Conservation (phyloP, 495 filamentous ascomycete genomes). For the Lineolata rhizophorae region DNA sequence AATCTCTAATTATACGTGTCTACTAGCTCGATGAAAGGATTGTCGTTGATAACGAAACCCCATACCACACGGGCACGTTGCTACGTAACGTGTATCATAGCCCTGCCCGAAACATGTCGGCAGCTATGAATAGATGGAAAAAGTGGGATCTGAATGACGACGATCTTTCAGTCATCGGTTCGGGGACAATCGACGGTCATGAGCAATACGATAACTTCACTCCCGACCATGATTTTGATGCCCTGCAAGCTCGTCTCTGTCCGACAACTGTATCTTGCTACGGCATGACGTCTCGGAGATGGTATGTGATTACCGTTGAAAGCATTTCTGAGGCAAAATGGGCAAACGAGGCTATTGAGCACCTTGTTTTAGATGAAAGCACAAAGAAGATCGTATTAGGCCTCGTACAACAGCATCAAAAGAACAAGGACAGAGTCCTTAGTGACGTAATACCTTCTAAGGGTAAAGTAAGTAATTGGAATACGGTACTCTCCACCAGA, state of each 20-base stretch:
- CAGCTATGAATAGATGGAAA: no score
- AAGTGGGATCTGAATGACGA: no score
- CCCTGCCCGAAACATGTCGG: no score
- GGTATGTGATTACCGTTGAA: neutral
- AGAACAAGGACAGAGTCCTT: neutral
- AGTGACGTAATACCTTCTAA: neutral
- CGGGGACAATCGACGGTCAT: neutral
- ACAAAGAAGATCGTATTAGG: neutral
- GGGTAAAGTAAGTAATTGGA: slow-evolving; percentile 1
- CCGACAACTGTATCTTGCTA: neutral
- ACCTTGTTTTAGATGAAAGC: neutral
- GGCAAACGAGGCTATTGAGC: neutral
- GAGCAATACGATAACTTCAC: neutral
- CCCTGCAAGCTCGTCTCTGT: slow-evolving; percentile 1
- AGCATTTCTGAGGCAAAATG: neutral
- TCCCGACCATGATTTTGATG: neutral
- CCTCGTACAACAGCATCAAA: slow-evolving; percentile 1
- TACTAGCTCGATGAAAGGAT: no score
- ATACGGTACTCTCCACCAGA: no score
- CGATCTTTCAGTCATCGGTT: no score
- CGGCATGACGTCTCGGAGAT: neutral
- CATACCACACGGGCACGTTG: no score
- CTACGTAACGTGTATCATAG: no score
- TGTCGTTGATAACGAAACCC: no score
- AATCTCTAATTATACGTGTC: no score